Base-by-base conservation (phyloP, 1,284 basidiomycete genomes). In the Microbotryum violaceum region DNA sequence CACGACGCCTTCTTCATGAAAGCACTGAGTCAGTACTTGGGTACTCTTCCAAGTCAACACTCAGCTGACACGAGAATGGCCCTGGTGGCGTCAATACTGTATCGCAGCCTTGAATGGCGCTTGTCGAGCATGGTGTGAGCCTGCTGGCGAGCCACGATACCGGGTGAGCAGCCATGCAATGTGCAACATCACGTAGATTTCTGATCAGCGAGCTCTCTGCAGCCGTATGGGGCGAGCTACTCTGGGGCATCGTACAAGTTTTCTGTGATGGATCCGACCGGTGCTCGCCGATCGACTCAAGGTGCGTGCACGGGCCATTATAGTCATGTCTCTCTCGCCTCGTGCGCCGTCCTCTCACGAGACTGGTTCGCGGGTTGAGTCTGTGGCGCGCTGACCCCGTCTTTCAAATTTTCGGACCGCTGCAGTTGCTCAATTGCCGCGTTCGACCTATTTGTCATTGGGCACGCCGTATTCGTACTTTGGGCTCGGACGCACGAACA, bases 1-100 rank as follows among this genome's bases (percentile, higher is more conserved):
- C 92, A 93, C 73, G 96, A 99, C 71, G 93, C 96, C 0, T 99
- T 99, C 80, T 98, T 98, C 83, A 81, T 98, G 62, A 97, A 97
- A 74, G 89, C 92, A 1, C 88, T 94, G 56, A 85, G 89, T 91
- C 56, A 54, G 83, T 73, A 31, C 57, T 42, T 12, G 3, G 12
- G 45, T 14, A 25, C 31, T 58, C 27, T 49, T 23, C 53, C 27
- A 33, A 42, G 56, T 54, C 50, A 58, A 42, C 37, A 31, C n/a
- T 42, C 14, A 54, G 64, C 62, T 63, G 57, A 68, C 46, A 18
- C 42, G 55, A n/a, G 45, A 42, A 16, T 49, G 49, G 45, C 29
- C 25, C 25, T 55, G 60, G 54, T 23, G 5, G 9, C 57, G 47
- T 50, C 57, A 20, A 48, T 60, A 46, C 49, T 48, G 25, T 33